Evolutionary conservation across 2,329 filamentous ascomycete species (phyloP).

Genomic region (Talaromyces amestolkiae): DNA sequence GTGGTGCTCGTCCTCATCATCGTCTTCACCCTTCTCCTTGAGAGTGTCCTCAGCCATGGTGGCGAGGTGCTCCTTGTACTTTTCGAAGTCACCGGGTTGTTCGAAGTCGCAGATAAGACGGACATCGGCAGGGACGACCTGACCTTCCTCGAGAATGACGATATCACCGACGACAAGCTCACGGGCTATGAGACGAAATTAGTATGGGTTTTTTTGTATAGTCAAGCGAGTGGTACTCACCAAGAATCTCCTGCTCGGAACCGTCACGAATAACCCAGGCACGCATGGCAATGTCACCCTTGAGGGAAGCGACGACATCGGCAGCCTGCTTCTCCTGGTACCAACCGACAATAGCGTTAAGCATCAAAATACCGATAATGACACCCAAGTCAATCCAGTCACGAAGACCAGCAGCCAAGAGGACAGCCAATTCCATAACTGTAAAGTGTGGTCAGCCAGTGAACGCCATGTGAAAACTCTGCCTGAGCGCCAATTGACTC

Average conservation of each 20-base stretch:
- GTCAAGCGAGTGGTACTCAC: background rate
- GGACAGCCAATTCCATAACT: conserved; percentile 68
- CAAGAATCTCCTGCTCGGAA: conserved; percentile 62
- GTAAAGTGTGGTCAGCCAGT: background rate
- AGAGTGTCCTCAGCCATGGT: conserved; percentile 57
- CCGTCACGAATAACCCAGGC: conserved; percentile 64
- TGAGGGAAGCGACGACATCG: conserved; percentile 67
- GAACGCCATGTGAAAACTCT: background rate
- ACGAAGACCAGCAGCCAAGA: conserved; percentile 66
- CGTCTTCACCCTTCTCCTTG: conserved; percentile 51
- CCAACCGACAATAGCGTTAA: conserved; percentile 71
- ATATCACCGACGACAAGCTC: conserved; percentile 72
- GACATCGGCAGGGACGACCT: conserved; percentile 64
- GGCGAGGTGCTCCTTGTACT: conserved; percentile 58
- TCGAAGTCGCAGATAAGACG: conserved; percentile 68
- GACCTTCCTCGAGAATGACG: conserved; percentile 65
- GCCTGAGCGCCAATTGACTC: background rate
- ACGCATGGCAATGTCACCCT: conserved; percentile 72
- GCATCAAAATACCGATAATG: conserved; percentile 67
- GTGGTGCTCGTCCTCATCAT: conserved; percentile 58
- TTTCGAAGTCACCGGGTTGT: conserved; percentile 60
- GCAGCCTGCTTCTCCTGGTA: conserved; percentile 74
- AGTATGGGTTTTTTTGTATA: no score
- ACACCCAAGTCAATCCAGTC: conserved; percentile 72
- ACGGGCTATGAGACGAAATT: conserved; percentile 34